Base-by-base conservation (phyloP, 129 eudicot species). In the Lactuca saligna region DNA sequence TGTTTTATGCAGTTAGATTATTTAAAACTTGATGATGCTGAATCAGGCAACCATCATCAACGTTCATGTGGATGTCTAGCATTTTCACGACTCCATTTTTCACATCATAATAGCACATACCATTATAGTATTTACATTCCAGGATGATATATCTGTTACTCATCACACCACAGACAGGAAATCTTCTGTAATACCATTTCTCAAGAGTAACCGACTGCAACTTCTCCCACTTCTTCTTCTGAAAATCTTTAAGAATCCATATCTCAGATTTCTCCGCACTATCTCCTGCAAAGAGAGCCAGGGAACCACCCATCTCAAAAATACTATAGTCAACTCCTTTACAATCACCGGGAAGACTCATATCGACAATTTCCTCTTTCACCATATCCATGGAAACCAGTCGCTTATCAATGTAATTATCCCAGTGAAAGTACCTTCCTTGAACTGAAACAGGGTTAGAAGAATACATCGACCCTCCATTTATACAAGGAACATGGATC, bases 341-440 rank as follows among this genome's bases (percentile, higher is more conserved):
- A 46, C 11, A 29, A 17, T 51, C 17, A 17, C 4, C 38, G 12
- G 78, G 75, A 17, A 75, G 54, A 16, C 34, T n/a, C 5, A 76
- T 71, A 53, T 60, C 57, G 9, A 41, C 48, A 46, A 81, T 75
- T 60, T 39, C 61, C 50, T 81, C 85, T 60, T 81, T 73, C 9
- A 42, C 78, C 6, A 68, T 71, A 38, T 75, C 78, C 78, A 81
- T 71, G 17, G 78, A 81, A 57, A 81, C 15, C 6, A 76, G 17
- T 62, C 55, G 61, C 44, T 66, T 66, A 8, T 65, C 41, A 65
- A 62, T 65, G 37, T 25, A 65, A 65, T 60, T 78, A 8, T 71
- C 71, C 85, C 85, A 75, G 58, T 81, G 74, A 61, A 81, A 3
- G 64, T 75, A 75, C 59, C 81, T 44, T 0, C 78, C 84, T 50